These are phyloP conservation scores for Pythium myriotylum DNA, from an alignment of 352 stramenopile species.

Conservation along the genomic window DNA sequence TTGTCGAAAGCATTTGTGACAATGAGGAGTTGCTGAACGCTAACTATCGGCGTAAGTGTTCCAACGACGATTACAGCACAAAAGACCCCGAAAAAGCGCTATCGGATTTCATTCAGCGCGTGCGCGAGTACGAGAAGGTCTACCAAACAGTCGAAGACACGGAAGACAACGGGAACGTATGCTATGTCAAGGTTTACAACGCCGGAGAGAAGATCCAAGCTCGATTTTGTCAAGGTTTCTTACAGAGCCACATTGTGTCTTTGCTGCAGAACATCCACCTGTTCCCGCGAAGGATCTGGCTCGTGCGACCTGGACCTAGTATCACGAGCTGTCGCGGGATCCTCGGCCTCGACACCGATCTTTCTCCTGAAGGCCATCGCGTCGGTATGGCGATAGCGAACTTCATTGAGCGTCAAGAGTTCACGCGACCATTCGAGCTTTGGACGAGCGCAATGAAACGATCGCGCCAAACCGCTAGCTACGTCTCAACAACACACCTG, in stretches of 20 bases:
- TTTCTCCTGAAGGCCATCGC: conserved; percentile 76
- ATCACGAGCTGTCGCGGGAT: conserved; percentile 78
- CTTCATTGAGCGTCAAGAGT: conserved; percentile 83
- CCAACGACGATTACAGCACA: conserved; percentile 90
- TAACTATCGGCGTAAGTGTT: conserved; percentile 88
- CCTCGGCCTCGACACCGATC: conserved; percentile 79
- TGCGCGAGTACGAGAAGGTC: conserved; percentile 92
- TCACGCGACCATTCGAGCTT: conserved; percentile 73
- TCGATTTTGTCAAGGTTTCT: conserved; percentile 83
- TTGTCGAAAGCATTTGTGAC: conserved; percentile 96
- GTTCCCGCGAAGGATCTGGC: conserved; percentile 87
- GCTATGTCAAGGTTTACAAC: conserved; percentile 94
- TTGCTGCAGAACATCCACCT: conserved; percentile 93
- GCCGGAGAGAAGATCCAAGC: conserved; percentile 91
- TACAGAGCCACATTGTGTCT: conserved; percentile 88
- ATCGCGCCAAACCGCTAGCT: conserved; percentile 69
- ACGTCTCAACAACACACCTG: conserved; percentile 60
- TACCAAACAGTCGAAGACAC: conserved; percentile 93
- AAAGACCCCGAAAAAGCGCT: conserved; percentile 87
- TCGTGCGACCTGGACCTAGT: conserved; percentile 86
- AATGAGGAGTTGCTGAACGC: conserved; percentile 90
- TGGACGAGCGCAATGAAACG: conserved; percentile 87
- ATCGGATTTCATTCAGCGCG: conserved; percentile 85
- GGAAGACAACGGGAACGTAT: conserved; percentile 73
- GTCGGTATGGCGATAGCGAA: conserved; percentile 83